These are phyloP conservation scores for Calocera cornea DNA, from an alignment of 768 basidiomycete species.

Conservation along the genomic window DNA sequence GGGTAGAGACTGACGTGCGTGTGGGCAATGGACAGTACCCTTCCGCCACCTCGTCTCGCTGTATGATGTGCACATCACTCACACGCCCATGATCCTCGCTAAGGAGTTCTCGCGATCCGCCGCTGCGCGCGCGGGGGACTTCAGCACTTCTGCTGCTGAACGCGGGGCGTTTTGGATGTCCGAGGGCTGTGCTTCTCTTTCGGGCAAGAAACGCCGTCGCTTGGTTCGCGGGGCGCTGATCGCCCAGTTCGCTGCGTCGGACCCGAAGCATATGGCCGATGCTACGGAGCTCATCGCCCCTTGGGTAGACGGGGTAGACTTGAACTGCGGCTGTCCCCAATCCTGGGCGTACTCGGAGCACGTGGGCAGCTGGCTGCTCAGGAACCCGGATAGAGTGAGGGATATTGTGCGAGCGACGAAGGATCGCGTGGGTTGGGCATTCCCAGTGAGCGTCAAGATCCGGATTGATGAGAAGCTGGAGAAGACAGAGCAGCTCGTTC, in stretches of 20 bases:
- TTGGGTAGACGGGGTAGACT: constrained; percentile 34
- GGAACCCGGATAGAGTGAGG: constrained; percentile 25
- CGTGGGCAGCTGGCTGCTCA: constrained; percentile 32
- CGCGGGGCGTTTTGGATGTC: constrained; percentile 30
- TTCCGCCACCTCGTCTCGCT: constrained; percentile 31
- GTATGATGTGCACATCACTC: constrained; percentile 33
- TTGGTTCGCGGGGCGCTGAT: constrained; percentile 28
- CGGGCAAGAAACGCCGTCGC: constrained; percentile 10
- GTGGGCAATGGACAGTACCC: constrained; percentile 21
- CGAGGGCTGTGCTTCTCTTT: constrained; percentile 15
- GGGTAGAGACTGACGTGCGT: no score
- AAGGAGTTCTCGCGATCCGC: constrained; percentile 32
- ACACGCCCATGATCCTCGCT: constrained; percentile 37
- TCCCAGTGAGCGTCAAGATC: constrained; percentile 35
- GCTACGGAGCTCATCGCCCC: constrained; percentile 31
- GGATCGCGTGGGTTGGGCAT: constrained; percentile 29
- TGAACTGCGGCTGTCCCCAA: constrained; percentile 37
- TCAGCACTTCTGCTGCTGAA: constrained; percentile 27
- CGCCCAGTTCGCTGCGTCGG: constrained; percentile 34
- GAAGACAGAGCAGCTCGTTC: constrained; percentile 30
- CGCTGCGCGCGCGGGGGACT: constrained; percentile 30
- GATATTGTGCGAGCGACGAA: constrained; percentile 32
- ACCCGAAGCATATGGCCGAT: constrained; percentile 29
- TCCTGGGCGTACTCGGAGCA: constrained; percentile 33
- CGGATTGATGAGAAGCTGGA: constrained; percentile 30